These are phyloP conservation scores for Amaranthus palmeri DNA, from an alignment of 148 eudicot species.

Conservation along the genomic window DNA sequence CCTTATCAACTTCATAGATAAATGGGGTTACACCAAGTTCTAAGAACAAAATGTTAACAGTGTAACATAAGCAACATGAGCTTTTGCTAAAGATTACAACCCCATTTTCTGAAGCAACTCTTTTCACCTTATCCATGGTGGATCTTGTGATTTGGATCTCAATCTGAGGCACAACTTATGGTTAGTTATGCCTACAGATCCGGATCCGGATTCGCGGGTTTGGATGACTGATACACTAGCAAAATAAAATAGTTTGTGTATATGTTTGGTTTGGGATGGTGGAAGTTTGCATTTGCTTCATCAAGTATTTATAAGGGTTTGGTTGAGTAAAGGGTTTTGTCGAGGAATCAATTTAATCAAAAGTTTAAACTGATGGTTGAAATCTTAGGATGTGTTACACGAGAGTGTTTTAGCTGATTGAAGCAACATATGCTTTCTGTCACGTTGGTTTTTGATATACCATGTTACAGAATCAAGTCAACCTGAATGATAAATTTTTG, in stretches of 20 bases:
- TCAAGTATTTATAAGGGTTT: conserved; percentile 53
- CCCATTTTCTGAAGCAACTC: conserved; percentile 61
- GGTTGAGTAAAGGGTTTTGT: conserved; percentile 18
- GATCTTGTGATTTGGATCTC: conserved; percentile 4
- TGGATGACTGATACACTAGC: not conserved
- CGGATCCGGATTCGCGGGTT: not conserved
- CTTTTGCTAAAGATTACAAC: conserved; percentile 88
- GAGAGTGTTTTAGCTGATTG: no score
- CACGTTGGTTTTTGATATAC: no score
- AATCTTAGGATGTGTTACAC: no score
- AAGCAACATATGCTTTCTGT: no score
- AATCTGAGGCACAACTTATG: conserved; percentile 13
- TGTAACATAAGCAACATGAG: conserved; percentile 81
- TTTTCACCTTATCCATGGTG: conserved; percentile 63
- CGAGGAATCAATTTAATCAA: no score
- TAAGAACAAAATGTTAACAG: conserved; percentile 64
- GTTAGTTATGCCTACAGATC: conserved; percentile 21
- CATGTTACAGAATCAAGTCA: no score
- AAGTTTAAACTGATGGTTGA: no score
- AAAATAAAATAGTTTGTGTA: conserved; percentile 1
- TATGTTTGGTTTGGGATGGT: conserved; percentile 30
- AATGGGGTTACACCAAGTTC: conserved; percentile 62
- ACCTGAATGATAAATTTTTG: no score
- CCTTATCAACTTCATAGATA: conserved; percentile 61
- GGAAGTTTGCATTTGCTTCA: conserved; percentile 15